A percentile compares a stretch with the other conserved stretches of the same genome.
Evolutionary conservation across 1,139 yeast species (phyloP).

Genomic region (Hanseniaspora gamundiae): DNA sequence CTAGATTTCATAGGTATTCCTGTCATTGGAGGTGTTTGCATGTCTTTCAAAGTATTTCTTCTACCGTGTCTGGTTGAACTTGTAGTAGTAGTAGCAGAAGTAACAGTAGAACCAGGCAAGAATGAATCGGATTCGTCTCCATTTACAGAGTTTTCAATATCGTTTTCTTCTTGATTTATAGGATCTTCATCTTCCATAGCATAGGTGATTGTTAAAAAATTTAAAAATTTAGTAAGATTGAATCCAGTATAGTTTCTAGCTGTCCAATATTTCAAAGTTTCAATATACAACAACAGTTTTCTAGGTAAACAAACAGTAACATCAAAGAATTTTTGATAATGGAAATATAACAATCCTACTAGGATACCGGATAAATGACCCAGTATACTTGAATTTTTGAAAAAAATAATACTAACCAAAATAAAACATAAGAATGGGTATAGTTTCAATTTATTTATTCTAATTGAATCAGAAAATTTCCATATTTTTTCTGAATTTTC

Average conservation of each 20-base stretch:
- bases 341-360: constrained; percentile 45
- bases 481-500: constrained; percentile 23
- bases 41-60: not conserved
- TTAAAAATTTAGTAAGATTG: constrained; percentile 5
- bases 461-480: constrained; percentile 43
- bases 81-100: constrained; percentile 3
- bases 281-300: constrained; percentile 53
- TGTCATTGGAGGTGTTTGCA: not conserved
- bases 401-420: constrained; percentile 36
- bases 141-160: constrained; percentile 1
- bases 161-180: constrained; percentile 2
- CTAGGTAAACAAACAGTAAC: constrained; percentile 50
- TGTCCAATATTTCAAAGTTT: constrained; percentile 21
- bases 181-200: constrained; percentile 5
- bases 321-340: constrained; percentile 17
- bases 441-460: constrained; percentile 13
- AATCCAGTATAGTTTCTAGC: constrained; percentile 1
- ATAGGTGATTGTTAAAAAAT: constrained; percentile 4
- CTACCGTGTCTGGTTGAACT: not conserved
- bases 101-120: too few relatives aligned
- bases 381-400: constrained; percentile 49
- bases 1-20: not conserved
- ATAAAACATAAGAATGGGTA: constrained; percentile 47
- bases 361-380: constrained; percentile 53
- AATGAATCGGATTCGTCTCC: too few relatives aligned